These are phyloP conservation scores for Quercus aquifolioides DNA, from an alignment of 306 rosid species.

Conservation along the genomic window DNA sequence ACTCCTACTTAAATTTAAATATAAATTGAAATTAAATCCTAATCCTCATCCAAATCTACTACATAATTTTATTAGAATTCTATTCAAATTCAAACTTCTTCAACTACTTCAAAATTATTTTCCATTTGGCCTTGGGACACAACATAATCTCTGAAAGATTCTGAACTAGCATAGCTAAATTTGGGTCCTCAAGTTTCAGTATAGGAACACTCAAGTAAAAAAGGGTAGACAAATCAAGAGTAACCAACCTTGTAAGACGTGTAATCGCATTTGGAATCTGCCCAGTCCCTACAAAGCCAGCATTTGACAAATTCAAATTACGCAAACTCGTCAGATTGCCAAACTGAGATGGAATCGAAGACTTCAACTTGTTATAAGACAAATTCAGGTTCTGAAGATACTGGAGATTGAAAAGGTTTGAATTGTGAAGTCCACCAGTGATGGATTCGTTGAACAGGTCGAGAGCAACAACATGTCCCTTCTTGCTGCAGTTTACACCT, in stretches of 20 bases:
- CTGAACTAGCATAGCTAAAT: background rate
- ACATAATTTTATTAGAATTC: no score
- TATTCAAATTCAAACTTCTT: no score
- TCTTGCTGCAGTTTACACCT: constrained; percentile 3
- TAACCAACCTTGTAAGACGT: constrained; percentile 32
- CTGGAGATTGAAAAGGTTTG: constrained; percentile 27
- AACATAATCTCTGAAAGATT: background rate
- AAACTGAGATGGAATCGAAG: constrained; percentile 20
- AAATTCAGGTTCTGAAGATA: constrained; percentile 30
- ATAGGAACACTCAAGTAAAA: background rate
- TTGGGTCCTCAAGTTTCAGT: constrained; percentile 31
- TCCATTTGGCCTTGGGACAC: no score
- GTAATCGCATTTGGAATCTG: constrained; percentile 40
- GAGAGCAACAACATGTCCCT: constrained; percentile 30
- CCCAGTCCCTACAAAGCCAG: constrained; percentile 37
- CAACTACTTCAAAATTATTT: no score
- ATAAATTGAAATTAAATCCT: no score
- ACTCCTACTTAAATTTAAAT: no score
- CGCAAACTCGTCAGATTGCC: constrained; percentile 21
- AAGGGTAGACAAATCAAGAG: constrained; percentile 33
- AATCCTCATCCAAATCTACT: no score
- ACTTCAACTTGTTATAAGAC: constrained; percentile 8
- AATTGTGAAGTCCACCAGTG: constrained; percentile 13
- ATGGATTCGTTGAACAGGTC: constrained; percentile 24
- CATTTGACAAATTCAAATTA: constrained; percentile 25